Base-by-base conservation (phyloP, 225 moss, liverwort and hornwort genomes). In the Straminergon stramineum region DNA sequence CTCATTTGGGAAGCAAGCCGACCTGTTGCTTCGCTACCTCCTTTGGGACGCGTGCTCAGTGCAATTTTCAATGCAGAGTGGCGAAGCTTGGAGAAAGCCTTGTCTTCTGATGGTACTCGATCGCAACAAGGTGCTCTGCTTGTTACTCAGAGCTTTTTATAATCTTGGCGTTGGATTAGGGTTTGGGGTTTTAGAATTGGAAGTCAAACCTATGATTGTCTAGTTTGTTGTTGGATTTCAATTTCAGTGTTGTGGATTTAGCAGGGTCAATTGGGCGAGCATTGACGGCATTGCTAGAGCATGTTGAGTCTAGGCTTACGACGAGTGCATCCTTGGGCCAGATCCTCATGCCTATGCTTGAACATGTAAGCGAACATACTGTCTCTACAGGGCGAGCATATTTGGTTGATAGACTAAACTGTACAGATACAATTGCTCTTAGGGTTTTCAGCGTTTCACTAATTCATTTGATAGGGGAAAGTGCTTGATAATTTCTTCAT, bases 41-140 rank as follows among this genome's bases (percentile, higher is more conserved):
- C 94, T 87, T 65, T 96, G 22, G 98, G 97, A 84, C 96, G 98
- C 53, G 91, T 96, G 81, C 89, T 98, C 66, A 93, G 84, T 85
- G 73, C 92, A 48, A 87, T 98, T 57, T 96, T 98, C 71, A 92
- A 84, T 52, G 94, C 94, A 8, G 94, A 96, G 73, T 92, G 94
- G 69, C 94, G 95, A 85, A 93, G 89, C 84, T 92, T 96, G 83
- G 96, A 95, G 87, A 94, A 92, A 88, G 90, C 84, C 75, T 83
- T 96, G 80, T 85, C 80, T 17, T 85, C 91, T 66, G 90, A 92
- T 43, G 89, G 57, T 45, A 56, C 43, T 71, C 92, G 92, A 63
- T n/a, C 84, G 66, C 93, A 92, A 66, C 94, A 93, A 85, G 94
- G 97, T 97, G 84, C 76, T 37, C 57, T 84, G 30, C 56, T 58